These are phyloP conservation scores for Ophiocordyceps robertsii DNA, from an alignment of 2,329 filamentous ascomycete genomes.

Conservation along the genomic window DNA sequence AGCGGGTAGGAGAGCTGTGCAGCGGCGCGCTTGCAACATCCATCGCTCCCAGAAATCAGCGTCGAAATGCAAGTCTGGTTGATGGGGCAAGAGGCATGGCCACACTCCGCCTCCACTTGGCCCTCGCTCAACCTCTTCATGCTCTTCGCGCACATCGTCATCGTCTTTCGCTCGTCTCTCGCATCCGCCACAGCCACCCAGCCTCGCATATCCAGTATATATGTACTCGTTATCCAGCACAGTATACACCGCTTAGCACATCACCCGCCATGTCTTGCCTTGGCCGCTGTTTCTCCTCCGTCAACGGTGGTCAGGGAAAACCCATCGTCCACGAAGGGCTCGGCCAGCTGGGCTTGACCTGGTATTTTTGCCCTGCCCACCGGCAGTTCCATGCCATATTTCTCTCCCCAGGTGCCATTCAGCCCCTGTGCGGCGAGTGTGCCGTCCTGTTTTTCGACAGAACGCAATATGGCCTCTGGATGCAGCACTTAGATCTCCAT, in stretches of 20 bases:
- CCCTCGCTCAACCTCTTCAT: no score
- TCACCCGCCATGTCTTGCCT: slow-evolving; percentile 8
- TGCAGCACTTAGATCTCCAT: slow-evolving; percentile 7
- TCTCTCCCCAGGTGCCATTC: slow-evolving; percentile 2
- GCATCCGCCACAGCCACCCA: no score
- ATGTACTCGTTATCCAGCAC: no score
- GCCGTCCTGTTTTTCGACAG: slow-evolving; percentile 14
- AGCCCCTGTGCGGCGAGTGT: slow-evolving; percentile 20
- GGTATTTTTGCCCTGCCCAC: slow-evolving; percentile 18
- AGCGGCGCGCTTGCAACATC: no score
- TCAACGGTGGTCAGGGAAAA: not conserved
- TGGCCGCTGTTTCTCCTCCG: slow-evolving; percentile 10
- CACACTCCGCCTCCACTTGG: no score
- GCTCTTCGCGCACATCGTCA: no score
- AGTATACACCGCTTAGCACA: not conserved
- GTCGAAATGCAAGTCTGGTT: no score
- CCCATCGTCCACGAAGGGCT: slow-evolving; percentile 8
- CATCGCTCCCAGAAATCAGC: no score
- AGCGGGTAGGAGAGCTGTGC: no score
- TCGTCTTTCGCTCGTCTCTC: no score
- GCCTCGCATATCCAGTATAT: no score
- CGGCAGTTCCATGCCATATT: slow-evolving; percentile 13
- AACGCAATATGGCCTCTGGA: slow-evolving; percentile 8
- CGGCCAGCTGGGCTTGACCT: slow-evolving; percentile 8
- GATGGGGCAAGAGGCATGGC: no score